Evolutionary conservation across 345 rosid species (phyloP).

Genomic region (Bruguiera sexangula): DNA sequence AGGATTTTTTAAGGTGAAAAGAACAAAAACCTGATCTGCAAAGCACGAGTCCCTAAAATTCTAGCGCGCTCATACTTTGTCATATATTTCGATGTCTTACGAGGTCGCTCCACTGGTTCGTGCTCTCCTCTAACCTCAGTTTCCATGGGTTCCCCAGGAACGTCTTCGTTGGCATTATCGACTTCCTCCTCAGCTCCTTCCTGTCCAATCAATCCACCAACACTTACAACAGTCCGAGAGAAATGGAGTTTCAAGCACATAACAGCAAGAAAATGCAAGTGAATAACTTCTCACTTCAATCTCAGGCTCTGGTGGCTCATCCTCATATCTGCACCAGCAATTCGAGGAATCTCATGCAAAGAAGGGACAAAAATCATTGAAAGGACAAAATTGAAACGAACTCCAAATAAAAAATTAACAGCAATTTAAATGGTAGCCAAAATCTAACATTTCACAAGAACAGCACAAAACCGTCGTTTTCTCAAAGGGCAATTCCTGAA

Average conservation of each 20-base stretch:
- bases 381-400: background rate
- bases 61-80: conserved; percentile 84
- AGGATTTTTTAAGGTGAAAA: background rate
- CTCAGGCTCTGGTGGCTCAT: conserved; percentile 86
- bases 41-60: conserved; percentile 78
- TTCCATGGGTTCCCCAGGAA: conserved; percentile 59
- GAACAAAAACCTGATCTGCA: conserved; percentile 65
- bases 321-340: conserved; percentile 53
- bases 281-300: conserved; percentile 49
- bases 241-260: background rate
- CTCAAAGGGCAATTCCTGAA: no score
- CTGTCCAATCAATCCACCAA: conserved; percentile 36
- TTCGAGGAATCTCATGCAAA: background rate
- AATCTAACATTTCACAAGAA: background rate
- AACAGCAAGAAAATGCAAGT: background rate
- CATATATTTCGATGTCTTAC: conserved; percentile 75
- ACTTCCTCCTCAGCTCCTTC: conserved; percentile 72
- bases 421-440: background rate
- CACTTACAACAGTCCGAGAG: conserved; percentile 1
- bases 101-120: conserved; percentile 37
- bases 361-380: background rate
- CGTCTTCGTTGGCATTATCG: conserved; percentile 55
- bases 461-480: no score
- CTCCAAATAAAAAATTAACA: no score
- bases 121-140: conserved; percentile 53